These are phyloP conservation scores for Copromyces sp. DNA, from an alignment of 495 filamentous ascomycete species.

Conservation along the genomic window DNA sequence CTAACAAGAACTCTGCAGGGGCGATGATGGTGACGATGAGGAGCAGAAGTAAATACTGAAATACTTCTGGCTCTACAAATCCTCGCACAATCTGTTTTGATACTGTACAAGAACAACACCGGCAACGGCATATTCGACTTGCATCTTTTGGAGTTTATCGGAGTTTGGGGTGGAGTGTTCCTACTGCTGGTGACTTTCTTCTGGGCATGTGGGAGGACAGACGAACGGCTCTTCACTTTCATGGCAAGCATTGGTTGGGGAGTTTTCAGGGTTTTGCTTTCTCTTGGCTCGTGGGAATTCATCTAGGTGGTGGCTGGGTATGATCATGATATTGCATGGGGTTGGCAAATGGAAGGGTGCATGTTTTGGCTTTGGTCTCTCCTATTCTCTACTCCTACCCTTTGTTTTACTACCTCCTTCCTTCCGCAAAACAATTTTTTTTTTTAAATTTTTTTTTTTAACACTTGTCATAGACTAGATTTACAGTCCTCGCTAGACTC, in stretches of 20 bases:
- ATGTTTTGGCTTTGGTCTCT: not conserved
- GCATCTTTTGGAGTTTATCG: not conserved
- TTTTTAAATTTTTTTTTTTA: too few species aligned
- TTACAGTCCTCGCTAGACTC: not conserved
- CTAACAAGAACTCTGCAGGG: slow-evolving; percentile 39
- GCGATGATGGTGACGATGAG: slow-evolving; percentile 21
- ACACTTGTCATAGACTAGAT: not conserved
- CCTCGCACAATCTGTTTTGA: not conserved
- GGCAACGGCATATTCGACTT: not conserved
- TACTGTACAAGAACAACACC: not conserved
- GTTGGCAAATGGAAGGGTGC: not conserved
- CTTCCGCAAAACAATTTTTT: not conserved
- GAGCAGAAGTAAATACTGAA: slow-evolving; percentile 15
- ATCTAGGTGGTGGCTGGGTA: not conserved
- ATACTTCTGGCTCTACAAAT: not conserved
- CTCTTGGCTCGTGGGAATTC: not conserved
- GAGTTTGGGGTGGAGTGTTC: not conserved
- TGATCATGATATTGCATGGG: not conserved
- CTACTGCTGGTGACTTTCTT: not conserved
- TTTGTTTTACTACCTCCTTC: too few species aligned
- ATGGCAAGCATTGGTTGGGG: not conserved
- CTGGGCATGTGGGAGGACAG: not conserved
- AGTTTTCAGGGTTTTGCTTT: not conserved
- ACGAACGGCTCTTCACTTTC: not conserved
- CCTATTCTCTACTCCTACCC: not conserved